Base-by-base conservation (phyloP, 164 flowering plant genomes). In the Stephania yunnanensis region DNA sequence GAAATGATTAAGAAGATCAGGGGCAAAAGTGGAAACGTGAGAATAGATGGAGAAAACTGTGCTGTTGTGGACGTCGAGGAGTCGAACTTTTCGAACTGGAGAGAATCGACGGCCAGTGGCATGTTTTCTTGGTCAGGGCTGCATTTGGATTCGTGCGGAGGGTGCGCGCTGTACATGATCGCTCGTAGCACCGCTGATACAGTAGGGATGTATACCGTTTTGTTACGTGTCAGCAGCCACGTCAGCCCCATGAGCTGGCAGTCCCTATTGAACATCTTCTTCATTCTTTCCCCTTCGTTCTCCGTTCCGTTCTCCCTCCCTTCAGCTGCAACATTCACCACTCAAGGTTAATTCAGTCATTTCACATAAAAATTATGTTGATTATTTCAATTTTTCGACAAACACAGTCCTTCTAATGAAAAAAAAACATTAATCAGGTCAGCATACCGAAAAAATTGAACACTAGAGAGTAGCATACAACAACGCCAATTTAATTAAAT, bases 41-140 rank as follows among this genome's bases (percentile, higher is more conserved):
- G 11, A 2, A 71, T 50, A 10, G 77, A n/a, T 10, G 75, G 2
- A 29, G 74, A 63, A 4, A 86, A 69, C 2, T 87, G 82, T 17
- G 20, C 11, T 58, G 46, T 58, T 6, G n/a, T 15, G 19, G 66
- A 61, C n/a, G 66, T 5, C 1, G 66, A 61, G 22, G 95, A 78
- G 20, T 80, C 71, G 20, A 82, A 36, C 74, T 81, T 85, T 6
- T 85, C 88, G 78, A 92, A 87, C 82, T 91, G 92, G 30, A 95
- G 89, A 6, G 99, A 92, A 75, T 95, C 96, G 29, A 95, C 97
- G 87, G 99, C 99, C 25, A 95, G 76, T 6, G 99, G 99, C 99
- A 95, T 95, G 94, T 95, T 93, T 80, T 95, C 99, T 70, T 92
- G 99, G 78, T 95, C 98, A 0, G 97, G 99, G 81, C 95, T 92